These are phyloP conservation scores for Fusarium drepaniforme DNA, from an alignment of 2,329 filamentous ascomycete genomes.

Conservation along the genomic window DNA sequence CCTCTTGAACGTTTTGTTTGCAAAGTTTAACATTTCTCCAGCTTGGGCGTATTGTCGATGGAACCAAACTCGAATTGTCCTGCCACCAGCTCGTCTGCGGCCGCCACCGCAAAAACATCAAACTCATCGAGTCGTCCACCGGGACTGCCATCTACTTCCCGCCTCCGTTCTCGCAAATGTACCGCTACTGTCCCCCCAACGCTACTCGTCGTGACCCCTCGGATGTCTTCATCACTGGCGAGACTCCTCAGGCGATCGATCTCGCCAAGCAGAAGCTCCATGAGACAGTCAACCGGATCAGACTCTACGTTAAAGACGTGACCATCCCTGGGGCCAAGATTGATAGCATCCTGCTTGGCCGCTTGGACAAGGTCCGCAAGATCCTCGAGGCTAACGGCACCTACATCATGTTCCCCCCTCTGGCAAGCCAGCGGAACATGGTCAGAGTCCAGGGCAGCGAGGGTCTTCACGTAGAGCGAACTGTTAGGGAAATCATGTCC, in stretches of 20 bases:
- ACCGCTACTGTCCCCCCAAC: conserved; percentile 87
- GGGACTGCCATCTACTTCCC: conserved; percentile 99
- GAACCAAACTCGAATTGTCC: conserved; percentile 84
- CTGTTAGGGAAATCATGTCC: conserved; percentile 95
- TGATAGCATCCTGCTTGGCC: conserved; percentile 90
- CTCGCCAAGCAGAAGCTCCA: conserved; percentile 92
- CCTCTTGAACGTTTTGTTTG: background rate
- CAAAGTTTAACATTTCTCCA: conserved; percentile 48
- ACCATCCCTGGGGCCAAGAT: conserved; percentile 92
- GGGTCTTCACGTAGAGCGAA: conserved; percentile 93
- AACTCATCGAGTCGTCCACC: conserved; percentile 94
- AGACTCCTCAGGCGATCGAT: conserved; percentile 85
- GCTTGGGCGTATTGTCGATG: conserved; percentile 82
- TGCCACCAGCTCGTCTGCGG: conserved; percentile 94
- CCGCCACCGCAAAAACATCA: conserved; percentile 96
- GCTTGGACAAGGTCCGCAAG: conserved; percentile 96
- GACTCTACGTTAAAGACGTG: conserved; percentile 92
- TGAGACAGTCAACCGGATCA: conserved; percentile 83
- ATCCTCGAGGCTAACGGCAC: conserved; percentile 98
- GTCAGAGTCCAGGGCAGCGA: conserved; percentile 94
- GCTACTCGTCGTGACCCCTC: conserved; percentile 85
- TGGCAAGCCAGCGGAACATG: conserved; percentile 86
- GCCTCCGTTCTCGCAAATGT: conserved; percentile 91
- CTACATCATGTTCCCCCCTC: conserved; percentile 90
- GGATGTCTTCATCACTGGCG: conserved; percentile 95